A percentile compares a stretch with the other conserved stretches of the same genome.
Evolutionary conservation across 805 yeast species (phyloP).

Genomic region (Ogataea pini): DNA sequence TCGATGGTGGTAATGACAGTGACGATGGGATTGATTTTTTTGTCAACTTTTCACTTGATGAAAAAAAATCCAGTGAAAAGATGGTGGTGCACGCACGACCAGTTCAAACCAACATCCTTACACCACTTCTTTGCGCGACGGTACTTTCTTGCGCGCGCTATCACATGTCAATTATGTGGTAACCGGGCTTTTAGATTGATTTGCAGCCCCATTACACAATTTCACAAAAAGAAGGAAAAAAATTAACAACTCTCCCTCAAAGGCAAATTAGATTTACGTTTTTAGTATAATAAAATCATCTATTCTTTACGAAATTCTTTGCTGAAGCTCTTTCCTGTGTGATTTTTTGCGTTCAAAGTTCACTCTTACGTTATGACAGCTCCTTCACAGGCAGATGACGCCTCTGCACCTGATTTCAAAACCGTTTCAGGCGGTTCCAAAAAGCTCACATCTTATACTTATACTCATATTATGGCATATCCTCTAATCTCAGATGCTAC

Average conservation of each 20-base stretch:
- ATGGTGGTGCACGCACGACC: neutral
- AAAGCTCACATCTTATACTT: conserved; percentile 20
- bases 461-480: conserved; percentile 33
- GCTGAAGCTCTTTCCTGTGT: neutral
- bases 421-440: conserved; percentile 3
- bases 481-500: conserved; percentile 33
- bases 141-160: neutral
- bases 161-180: conserved; percentile 2
- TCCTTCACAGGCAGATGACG: conserved; percentile 6
- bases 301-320: neutral
- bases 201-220: neutral
- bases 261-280: neutral
- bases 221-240: neutral
- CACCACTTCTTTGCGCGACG: neutral
- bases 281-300: neutral
- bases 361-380: conserved; percentile 9
- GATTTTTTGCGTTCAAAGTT: neutral
- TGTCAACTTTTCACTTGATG: neutral
- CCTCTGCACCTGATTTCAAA: conserved; percentile 4
- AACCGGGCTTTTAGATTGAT: no score
- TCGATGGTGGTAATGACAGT: neutral
- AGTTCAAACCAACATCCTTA: neutral
- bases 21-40: neutral
- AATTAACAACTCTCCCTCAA: neutral
- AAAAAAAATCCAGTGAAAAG: neutral